Base-by-base conservation (phyloP, 2,329 filamentous ascomycete species). In the Exserohilum rostratum region DNA sequence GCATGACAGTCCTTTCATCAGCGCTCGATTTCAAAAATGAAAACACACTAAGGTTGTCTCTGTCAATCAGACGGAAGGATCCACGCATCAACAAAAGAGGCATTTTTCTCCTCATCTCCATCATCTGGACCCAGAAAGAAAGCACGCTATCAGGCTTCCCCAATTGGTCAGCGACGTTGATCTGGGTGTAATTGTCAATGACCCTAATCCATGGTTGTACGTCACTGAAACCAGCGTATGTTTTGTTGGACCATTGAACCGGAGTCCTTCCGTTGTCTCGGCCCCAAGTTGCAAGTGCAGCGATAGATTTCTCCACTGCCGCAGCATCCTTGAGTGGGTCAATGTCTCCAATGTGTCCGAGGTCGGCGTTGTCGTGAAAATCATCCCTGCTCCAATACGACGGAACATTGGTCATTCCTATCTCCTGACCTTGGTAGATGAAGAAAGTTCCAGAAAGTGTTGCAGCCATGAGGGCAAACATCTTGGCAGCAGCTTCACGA, bases 151-250 rank as follows among this genome's bases (percentile, higher is more conserved):
- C 66, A 1, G 68, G 67, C 55, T 84, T 77, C 2, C 65, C 66
- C 3, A 78, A 68, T 68, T 89, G 85, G 0, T 76, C 64, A 2
- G 79, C 81, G 25, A 85, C 87, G 66, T 92, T 92, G 37, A 73
- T 66, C n/a, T 77, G 71, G 2, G 68, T 69, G 69, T 86, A 87
- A 67, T 86, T 82, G 51, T 87, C 83, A 67, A 90, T 87, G 34
- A 86, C 82, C 12, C 83, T 81, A 83, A 91, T 91, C 89, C 89
- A 92, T 2, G 88, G 87, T 61, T 43, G 5, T 72, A 69, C 20
- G 69, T 60, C 17, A 66, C 17, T 17, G 51, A 50, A 25, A 76
- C 72, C 15, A 33, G 30, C 38, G n/a, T 40, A 35, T 10, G 62
- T 65, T 55, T 76, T 18, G 17, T 33, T 15, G 6, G 42, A 44